A percentile compares a stretch with the other conserved stretches of the same genome.
These are phyloP conservation scores for Coniferiporia weirii DNA, from an alignment of 1,284 basidiomycete genomes.

Conservation along the genomic window DNA sequence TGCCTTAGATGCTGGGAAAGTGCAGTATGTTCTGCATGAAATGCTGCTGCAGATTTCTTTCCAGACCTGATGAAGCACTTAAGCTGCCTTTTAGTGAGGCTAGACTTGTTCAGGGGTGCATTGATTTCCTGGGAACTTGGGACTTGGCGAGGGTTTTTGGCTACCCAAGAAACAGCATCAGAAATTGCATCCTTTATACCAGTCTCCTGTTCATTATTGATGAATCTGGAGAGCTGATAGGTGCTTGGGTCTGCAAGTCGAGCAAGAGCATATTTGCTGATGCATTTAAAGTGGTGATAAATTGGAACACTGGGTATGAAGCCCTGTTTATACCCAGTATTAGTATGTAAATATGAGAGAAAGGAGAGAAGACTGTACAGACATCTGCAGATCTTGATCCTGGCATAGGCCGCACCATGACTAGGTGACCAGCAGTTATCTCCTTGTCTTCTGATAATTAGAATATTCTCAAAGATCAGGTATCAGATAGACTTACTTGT, in stretches of 20 bases:
- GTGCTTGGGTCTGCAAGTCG: background rate
- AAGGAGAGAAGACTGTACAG: background rate
- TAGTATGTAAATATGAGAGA: background rate
- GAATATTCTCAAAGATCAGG: background rate
- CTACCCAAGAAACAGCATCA: background rate
- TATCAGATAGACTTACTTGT: background rate
- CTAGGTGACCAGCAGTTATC: background rate
- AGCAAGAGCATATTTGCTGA: background rate
- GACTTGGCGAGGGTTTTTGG: background rate
- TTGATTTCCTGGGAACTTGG: background rate
- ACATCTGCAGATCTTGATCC: background rate
- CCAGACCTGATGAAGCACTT: background rate
- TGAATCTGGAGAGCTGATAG: background rate
- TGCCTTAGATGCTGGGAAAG: background rate
- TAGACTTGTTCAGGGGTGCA: background rate
- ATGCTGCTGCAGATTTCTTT: background rate
- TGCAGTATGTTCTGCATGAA: background rate
- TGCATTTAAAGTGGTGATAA: background rate
- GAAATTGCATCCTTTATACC: background rate
- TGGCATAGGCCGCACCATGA: background rate
- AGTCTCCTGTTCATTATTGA: background rate
- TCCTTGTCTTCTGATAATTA: background rate
- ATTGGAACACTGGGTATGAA: background rate
- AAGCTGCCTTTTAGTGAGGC: background rate
- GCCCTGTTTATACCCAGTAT: background rate